Evolutionary conservation across 2,329 filamentous ascomycete species (phyloP).

Genomic region (Penicillium sp.): DNA sequence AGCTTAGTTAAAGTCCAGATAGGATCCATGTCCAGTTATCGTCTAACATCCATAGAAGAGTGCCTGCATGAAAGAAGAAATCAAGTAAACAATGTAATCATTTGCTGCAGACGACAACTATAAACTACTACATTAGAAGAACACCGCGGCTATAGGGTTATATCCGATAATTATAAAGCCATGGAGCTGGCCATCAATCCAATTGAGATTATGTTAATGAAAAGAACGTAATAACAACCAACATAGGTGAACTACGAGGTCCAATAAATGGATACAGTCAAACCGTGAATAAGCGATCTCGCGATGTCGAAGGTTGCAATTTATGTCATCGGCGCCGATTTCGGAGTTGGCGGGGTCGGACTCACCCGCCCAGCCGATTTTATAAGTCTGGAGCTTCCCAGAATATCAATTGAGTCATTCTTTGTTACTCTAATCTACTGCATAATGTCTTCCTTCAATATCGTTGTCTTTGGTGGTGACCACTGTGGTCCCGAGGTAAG

Average conservation of each 20-base stretch:
- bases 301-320: neutral
- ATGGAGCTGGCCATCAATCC: too few species aligned
- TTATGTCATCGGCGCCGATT: constrained; percentile 23
- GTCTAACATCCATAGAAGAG: too few species aligned
- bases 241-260: neutral
- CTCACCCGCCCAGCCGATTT: constrained; percentile 25
- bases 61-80: too few species aligned
- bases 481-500: constrained; percentile 82
- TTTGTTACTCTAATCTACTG: constrained; percentile 1
- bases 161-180: neutral
- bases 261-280: neutral
- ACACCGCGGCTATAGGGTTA: too few species aligned
- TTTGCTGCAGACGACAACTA: too few species aligned
- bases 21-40: too few species aligned
- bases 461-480: constrained; percentile 80
- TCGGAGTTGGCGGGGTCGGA: constrained; percentile 27
- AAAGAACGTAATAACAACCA: neutral
- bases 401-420: constrained; percentile 19
- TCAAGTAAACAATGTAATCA: too few species aligned
- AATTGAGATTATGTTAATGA: neutral
- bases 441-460: constrained; percentile 69
- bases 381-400: constrained; percentile 18
- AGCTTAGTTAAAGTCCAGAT: too few species aligned
- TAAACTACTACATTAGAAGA: too few species aligned
- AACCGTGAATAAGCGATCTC: constrained; percentile 9